A percentile compares a stretch with the other conserved stretches of the same genome.
Conservation (phyloP, 2,329 filamentous ascomycete genomes). For the Trichoderma brevicompactum region DNA sequence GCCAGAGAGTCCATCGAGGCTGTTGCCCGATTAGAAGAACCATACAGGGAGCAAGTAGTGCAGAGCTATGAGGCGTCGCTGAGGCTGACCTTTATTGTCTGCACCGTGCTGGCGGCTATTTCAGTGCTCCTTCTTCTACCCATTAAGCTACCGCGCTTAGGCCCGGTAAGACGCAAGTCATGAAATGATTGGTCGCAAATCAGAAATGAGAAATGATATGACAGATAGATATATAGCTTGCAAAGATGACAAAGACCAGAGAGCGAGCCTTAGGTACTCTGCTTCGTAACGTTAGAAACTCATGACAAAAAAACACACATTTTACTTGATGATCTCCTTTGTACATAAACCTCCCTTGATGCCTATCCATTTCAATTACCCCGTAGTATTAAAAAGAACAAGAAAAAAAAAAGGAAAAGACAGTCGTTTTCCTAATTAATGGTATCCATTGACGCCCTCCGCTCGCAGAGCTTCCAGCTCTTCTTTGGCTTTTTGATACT, state of each 20-base stretch:
- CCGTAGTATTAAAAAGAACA: not conserved
- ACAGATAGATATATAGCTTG: not conserved
- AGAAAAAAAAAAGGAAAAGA: not conserved
- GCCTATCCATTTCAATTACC: constrained; percentile 23
- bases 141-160: constrained; percentile 59
- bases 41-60: constrained; percentile 60
- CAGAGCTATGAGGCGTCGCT: constrained; percentile 58
- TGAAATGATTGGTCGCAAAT: not conserved
- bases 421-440: constrained; percentile 36
- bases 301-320: not conserved
- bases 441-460: constrained; percentile 44
- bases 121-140: constrained; percentile 54
- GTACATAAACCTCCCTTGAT: constrained; percentile 13
- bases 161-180: constrained; percentile 43
- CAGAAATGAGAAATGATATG: not conserved
- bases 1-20: constrained; percentile 61
- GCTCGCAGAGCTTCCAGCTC: constrained; percentile 69
- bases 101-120: constrained; percentile 52
- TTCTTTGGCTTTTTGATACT: constrained; percentile 75
- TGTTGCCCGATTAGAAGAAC: constrained; percentile 49
- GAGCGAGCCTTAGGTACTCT: not conserved
- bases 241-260: not conserved
- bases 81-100: constrained; percentile 51
- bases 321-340: constrained; percentile 18
- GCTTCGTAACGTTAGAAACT: not conserved